Evolutionary conservation across 2,329 filamentous ascomycete genomes (phyloP), one percentile per base, ranked within the genome.

Genomic region (Fusarium dimerum): DNA sequence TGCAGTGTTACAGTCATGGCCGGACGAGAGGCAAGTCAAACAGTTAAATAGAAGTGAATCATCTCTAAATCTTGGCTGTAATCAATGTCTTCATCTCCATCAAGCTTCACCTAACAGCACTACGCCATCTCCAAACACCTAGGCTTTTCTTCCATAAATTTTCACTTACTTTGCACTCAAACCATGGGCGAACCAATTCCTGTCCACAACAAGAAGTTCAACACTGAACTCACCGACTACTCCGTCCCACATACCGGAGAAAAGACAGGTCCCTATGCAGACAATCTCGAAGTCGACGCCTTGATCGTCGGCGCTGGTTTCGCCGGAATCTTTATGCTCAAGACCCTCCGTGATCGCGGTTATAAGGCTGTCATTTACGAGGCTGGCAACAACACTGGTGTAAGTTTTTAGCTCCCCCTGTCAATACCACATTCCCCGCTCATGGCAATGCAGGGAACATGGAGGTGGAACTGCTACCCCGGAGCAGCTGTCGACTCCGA

Each of bases 401-500:
- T 36, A 36, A 36, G 32, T 36, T 12, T 7, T 36, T 36, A 36
- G 10, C 32, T 36, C 4, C 9, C 10, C 13, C 32, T 36, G 13
- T 11, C 32, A 36, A 36, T 36, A 36, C 10, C 9, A 36, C 13
- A 6, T 15, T 36, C 13, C 10, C 32, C 10, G 13, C 32, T 36
- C 32, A 26, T 26, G 20, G 20, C 20, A 26, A 26, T 26, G 32
- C 32, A 36, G 32, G 81, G 81, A 20, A 78, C 75, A 0, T 85
- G 83, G 82, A 68, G 75, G 41, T 83, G 75, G 77, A 83, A 83
- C 64, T 74, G 75, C 58, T 84, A 83, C 56, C 81, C 79, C 0
- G 81, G 80, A 0, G 76, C 79, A 2, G 67, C 73, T 0, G 79
- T 83, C 3, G 83, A 86, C 66, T 79, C 76, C 0, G 75, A 80